These are phyloP conservation scores for Blastobotrys muscicola DNA, from an alignment of 805 yeast genomes.

Conservation along the genomic window DNA sequence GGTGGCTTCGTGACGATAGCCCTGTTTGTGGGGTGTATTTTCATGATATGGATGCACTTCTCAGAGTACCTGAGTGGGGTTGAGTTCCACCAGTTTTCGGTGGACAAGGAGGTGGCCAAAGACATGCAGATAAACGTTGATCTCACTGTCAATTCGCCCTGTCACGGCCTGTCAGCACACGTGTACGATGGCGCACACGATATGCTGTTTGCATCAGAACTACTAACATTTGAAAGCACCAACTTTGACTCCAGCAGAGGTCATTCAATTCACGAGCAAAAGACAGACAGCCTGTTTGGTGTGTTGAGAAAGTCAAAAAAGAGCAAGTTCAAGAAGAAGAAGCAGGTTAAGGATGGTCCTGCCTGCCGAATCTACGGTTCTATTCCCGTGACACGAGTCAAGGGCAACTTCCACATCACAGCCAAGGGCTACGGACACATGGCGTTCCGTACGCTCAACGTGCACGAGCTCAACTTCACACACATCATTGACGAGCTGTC, in stretches of 20 bases:
- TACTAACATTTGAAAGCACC: conserved; percentile 60
- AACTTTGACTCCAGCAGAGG: conserved; percentile 4
- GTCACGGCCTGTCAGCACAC: conserved; percentile 63
- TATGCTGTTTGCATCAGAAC: conserved; percentile 65
- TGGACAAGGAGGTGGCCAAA: conserved; percentile 51
- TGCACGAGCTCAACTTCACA: conserved; percentile 53
- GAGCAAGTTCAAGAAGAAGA: conserved; percentile 6
- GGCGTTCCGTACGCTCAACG: conserved; percentile 21
- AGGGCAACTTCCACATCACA: conserved; percentile 78
- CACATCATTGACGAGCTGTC: conserved; percentile 83
- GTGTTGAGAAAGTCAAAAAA: conserved; percentile 16
- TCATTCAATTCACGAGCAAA: conserved; percentile 2
- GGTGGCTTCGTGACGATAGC: conserved; percentile 69
- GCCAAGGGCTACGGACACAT: conserved; percentile 62
- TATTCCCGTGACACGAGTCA: conserved; percentile 68
- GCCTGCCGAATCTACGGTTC: conserved; percentile 23
- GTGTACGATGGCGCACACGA: conserved; percentile 74
- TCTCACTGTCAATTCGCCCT: conserved; percentile 74
- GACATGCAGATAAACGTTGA: conserved; percentile 68
- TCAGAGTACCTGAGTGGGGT: conserved; percentile 81
- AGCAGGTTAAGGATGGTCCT: conserved; percentile 6
- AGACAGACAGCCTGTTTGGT: conserved; percentile 12
- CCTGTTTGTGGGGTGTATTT: conserved; percentile 50
- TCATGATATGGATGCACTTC: conserved; percentile 73
- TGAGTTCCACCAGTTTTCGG: conserved; percentile 66